phyloP scores from a whole-genome alignment of 495 filamentous ascomycete species.

The Rhypophila decipiens region DNA sequence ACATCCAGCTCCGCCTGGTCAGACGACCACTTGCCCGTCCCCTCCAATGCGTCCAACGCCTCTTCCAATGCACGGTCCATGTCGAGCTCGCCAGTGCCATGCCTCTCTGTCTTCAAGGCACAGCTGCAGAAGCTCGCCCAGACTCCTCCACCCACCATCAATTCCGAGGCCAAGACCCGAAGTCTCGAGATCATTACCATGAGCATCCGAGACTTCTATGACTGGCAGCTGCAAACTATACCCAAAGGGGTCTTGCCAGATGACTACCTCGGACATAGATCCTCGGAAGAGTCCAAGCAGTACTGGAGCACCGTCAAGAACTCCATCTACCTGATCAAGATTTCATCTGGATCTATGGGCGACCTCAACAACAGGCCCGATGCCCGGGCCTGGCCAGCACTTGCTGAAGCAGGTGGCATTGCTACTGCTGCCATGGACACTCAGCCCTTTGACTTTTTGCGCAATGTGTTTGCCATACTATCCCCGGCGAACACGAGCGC shows the following conservation, averaged over 20 bases:
- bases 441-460: constrained; percentile 28
- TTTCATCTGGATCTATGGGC: constrained; percentile 15
- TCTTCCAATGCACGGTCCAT: neutral
- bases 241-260: constrained; percentile 22
- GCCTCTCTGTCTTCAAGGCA: constrained; percentile 13
- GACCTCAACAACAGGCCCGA: constrained; percentile 12
- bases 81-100: constrained; percentile 9
- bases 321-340: constrained; percentile 25
- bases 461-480: constrained; percentile 24
- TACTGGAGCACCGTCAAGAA: constrained; percentile 27
- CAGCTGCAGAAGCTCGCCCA: constrained; percentile 16
- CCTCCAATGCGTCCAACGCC: neutral
- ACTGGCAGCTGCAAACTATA: constrained; percentile 24
- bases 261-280: constrained; percentile 17
- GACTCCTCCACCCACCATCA: constrained; percentile 14
- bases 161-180: constrained; percentile 14
- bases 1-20: constrained; percentile 8
- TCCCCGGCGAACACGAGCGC: constrained; percentile 24
- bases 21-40: constrained; percentile 7
- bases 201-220: constrained; percentile 22
- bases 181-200: constrained; percentile 19
- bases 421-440: constrained; percentile 22
- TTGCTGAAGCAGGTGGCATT: constrained; percentile 18
- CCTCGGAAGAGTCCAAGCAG: constrained; percentile 15
- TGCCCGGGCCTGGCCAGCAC: constrained; percentile 20